Base-by-base conservation (phyloP, 768 basidiomycete species). In the Mycena galericulata region DNA sequence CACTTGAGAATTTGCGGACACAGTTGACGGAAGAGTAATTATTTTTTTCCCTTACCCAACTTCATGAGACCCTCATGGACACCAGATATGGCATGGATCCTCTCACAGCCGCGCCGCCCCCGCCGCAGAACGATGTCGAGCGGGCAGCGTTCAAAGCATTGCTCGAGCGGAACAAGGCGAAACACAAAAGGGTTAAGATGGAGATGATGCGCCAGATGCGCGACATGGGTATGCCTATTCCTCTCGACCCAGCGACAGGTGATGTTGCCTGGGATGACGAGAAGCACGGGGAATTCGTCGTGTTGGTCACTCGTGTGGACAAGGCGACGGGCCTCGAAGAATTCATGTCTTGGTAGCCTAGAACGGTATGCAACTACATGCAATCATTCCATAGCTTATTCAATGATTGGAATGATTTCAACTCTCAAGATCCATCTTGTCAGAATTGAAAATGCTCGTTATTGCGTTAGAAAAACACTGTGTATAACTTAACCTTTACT, bases 401-500 rank as follows among this genome's bases (percentile, higher is more conserved):
- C n/a, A n/a, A n/a, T n/a, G n/a, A n/a, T n/a, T n/a, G n/a, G n/a
- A n/a, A n/a, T n/a, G n/a, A n/a, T n/a, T n/a, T n/a, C n/a, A n/a
- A n/a, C n/a, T n/a, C n/a, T n/a, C n/a, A n/a, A n/a, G n/a, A n/a
- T n/a, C n/a, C n/a, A n/a, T n/a, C n/a, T n/a, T n/a, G n/a, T n/a
- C n/a, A n/a, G n/a, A n/a, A 51, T 14, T 51, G 50, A 24, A 51
- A 51, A 29, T 51, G 18, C 22, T 24, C 17, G 22, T 41, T 26
- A 36, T 20, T 49, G 46, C 24, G 20, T 29, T 14, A 60, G 43
- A 58, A 49, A 15, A 26, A 51, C 11, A 65, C n/a, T n/a, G n/a
- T 36, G n/a, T 38, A 50, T 67, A 57, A 56, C 54, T 62, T 58
- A 68, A 57, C 38, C 36, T 43, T 40, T 50, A 73, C 62, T 70